Conservation (phyloP, 192 early-diverging fungal species). For the Tieghemiomyces parasiticus region DNA sequence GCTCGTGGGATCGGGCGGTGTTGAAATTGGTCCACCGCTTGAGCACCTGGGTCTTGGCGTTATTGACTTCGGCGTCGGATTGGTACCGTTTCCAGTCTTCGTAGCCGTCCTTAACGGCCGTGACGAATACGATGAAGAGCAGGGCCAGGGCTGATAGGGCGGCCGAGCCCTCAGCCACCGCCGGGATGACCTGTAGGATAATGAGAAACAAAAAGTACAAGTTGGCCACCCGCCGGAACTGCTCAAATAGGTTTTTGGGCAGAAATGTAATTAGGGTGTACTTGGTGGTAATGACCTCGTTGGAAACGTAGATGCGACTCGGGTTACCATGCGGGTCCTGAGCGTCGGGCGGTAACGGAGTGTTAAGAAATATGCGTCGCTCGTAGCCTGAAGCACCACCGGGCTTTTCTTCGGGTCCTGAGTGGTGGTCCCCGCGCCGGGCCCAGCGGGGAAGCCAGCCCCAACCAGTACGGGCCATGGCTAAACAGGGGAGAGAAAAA, state of each 20-base stretch:
- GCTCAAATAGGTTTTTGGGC: slow-evolving; percentile 92
- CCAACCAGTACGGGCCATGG: no score
- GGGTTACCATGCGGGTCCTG: background rate
- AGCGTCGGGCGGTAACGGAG: background rate
- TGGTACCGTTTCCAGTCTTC: slow-evolving; percentile 84
- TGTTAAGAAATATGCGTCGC: background rate
- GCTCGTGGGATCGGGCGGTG: slow-evolving; percentile 10
- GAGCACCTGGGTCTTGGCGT: slow-evolving; percentile 30
- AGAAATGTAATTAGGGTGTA: slow-evolving; percentile 84
- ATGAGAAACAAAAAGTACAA: slow-evolving; percentile 88
- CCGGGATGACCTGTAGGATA: slow-evolving; percentile 64
- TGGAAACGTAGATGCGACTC: slow-evolving; percentile 28
- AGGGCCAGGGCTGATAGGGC: slow-evolving; percentile 69
- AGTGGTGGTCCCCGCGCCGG: no score
- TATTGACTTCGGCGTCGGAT: slow-evolving; percentile 73
- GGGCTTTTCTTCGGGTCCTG: no score
- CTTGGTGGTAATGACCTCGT: slow-evolving; percentile 79
- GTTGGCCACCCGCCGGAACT: slow-evolving; percentile 91
- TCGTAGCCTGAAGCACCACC: no score
- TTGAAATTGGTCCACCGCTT: slow-evolving; percentile 50
- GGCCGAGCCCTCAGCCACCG: slow-evolving; percentile 47
- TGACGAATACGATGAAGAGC: slow-evolving; percentile 58
- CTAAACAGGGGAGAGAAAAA: no score
- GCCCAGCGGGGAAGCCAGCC: no score
- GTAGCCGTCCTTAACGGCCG: slow-evolving; percentile 76